Percentiles rank a stretch among this genome's conserved stretches.
Conservation (phyloP, 1,284 basidiomycete species). For the Cutaneotrichosporon sp. region DNA sequence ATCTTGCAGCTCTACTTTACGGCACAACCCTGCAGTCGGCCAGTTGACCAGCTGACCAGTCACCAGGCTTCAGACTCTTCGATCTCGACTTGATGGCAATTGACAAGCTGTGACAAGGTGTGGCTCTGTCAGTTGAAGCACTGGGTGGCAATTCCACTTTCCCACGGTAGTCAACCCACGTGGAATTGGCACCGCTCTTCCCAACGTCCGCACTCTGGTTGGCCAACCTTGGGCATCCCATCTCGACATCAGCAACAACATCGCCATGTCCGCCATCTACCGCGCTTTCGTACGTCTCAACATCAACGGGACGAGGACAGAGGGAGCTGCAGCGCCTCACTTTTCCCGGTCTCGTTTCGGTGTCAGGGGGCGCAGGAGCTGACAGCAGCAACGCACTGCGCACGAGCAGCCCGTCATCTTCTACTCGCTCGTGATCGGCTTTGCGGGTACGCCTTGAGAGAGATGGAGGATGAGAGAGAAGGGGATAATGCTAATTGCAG, state of each 20-base stretch:
- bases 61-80: too few species aligned
- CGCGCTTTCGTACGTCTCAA: slow-evolving; percentile 27
- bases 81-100: too few species aligned
- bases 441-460: slow-evolving; percentile 39
- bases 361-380: not conserved
- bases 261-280: slow-evolving; percentile 37
- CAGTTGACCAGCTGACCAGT: too few species aligned
- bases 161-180: not conserved
- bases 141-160: not conserved
- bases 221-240: not conserved
- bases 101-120: too few species aligned
- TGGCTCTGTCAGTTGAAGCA: too few species aligned
- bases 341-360: not conserved
- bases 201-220: not conserved
- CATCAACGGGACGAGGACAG: not conserved
- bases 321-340: not conserved
- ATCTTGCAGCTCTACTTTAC: too few species aligned
- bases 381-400: slow-evolving; percentile 68
- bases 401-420: slow-evolving; percentile 92
- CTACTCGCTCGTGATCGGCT: slow-evolving; percentile 76
- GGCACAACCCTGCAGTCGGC: too few species aligned
- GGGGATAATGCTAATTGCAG: slow-evolving; percentile 43
- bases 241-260: not conserved
- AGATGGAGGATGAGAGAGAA: not conserved
- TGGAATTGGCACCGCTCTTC: not conserved